Percentiles rank a stretch among this genome's conserved stretches.
Conservation (phyloP, 2,329 filamentous ascomycete genomes). For the Lasiodiplodia sp. region DNA sequence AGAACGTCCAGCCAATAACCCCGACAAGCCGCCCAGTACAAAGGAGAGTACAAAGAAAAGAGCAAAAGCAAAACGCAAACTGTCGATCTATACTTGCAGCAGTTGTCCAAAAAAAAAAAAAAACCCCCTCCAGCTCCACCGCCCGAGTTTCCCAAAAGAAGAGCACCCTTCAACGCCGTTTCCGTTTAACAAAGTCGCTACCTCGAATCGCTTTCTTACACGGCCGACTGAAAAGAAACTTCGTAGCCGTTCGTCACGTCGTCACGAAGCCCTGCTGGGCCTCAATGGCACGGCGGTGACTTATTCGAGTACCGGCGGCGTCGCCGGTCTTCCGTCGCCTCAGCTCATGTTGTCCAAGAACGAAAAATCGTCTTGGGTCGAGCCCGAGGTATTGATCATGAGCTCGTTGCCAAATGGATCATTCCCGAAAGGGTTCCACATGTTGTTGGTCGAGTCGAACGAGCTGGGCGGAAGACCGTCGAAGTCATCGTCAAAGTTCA, state of each 20-base stretch:
- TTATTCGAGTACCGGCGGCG: neutral
- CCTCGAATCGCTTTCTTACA: conserved; percentile 21
- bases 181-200: conserved; percentile 25
- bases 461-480: conserved; percentile 8
- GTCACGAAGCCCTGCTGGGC: conserved; percentile 9
- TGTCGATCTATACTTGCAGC: conserved; percentile 11
- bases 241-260: conserved; percentile 26
- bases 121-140: conserved; percentile 2
- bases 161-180: conserved; percentile 16
- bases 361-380: conserved; percentile 12
- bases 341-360: conserved; percentile 20
- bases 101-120: neutral
- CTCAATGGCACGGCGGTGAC: conserved; percentile 1
- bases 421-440: conserved; percentile 22
- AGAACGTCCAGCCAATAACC: conserved; percentile 5
- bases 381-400: conserved; percentile 24
- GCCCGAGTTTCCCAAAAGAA: conserved; percentile 15
- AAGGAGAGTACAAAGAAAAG: conserved; percentile 24
- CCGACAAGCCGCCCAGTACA: conserved; percentile 10
- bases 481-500: conserved; percentile 26
- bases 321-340: neutral
- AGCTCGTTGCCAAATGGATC: conserved; percentile 23
- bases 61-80: conserved; percentile 18
- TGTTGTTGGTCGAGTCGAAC: conserved; percentile 2
- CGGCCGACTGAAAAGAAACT: conserved; percentile 21